These are phyloP conservation scores for Gnaphalium uliginosum DNA, from an alignment of 129 eudicot genomes.

Conservation along the genomic window DNA sequence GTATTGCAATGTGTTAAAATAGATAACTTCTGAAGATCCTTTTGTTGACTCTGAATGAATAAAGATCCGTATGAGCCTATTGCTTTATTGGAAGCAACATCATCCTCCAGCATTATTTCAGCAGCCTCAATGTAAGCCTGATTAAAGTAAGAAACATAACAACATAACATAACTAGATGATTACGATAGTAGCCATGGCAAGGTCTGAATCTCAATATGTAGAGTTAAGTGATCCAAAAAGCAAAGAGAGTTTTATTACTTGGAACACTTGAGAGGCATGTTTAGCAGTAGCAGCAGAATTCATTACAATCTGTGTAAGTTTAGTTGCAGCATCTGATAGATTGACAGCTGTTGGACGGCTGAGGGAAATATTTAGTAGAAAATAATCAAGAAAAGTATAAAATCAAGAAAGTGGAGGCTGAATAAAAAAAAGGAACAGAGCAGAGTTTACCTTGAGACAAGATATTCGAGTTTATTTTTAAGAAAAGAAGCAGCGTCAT, in stretches of 20 bases:
- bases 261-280: constrained; percentile 59
- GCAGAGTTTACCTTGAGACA: constrained; percentile 63
- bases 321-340: constrained; percentile 92
- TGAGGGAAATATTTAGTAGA: constrained; percentile 17
- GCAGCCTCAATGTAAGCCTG: constrained; percentile 89
- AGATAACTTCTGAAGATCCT: constrained; percentile 49
- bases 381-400: background rate
- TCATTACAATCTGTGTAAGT: constrained; percentile 52
- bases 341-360: constrained; percentile 99
- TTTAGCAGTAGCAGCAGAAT: constrained; percentile 61
- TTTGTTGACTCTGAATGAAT: constrained; percentile 48
- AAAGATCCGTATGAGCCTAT: constrained; percentile 86
- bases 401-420: too few species aligned
- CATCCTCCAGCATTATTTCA: constrained; percentile 87
- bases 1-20: constrained; percentile 97
- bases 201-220: background rate
- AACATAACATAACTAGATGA: constrained; percentile 4
- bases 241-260: background rate
- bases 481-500: constrained; percentile 71
- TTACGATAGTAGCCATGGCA: background rate
- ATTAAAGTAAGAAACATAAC: constrained; percentile 3
- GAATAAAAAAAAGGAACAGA: background rate
- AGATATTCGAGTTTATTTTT: constrained; percentile 66
- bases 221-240: background rate
- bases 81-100: constrained; percentile 93